phyloP scores from a whole-genome alignment of 768 basidiomycete species.

The Holtermanniella nyarrowii region DNA sequence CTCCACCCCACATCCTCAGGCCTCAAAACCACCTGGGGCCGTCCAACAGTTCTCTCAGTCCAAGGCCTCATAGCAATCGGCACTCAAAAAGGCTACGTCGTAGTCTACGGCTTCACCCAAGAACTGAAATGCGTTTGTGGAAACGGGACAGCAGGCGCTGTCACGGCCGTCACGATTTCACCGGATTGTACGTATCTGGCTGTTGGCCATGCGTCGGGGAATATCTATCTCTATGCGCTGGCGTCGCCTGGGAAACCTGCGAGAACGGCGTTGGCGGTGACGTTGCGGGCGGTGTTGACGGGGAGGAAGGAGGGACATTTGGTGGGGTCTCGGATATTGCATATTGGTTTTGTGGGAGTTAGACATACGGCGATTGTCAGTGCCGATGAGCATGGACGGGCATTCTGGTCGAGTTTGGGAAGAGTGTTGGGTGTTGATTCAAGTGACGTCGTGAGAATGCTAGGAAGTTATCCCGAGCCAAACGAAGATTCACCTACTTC shows the following conservation, averaged over 20 bases:
- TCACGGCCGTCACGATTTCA: conserved; percentile 82
- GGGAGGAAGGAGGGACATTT: conserved; percentile 74
- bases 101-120: conserved; percentile 86
- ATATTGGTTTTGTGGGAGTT: conserved; percentile 69
- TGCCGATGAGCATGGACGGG: conserved; percentile 79
- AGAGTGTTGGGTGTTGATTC: conserved; percentile 92
- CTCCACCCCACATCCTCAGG: conserved; percentile 3
- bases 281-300: conserved; percentile 45
- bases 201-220: conserved; percentile 71
- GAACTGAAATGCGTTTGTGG: conserved; percentile 70
- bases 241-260: conserved; percentile 57
- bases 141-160: conserved; percentile 55
- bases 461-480: conserved; percentile 76
- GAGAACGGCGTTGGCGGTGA: conserved; percentile 49
- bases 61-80: conserved; percentile 86
- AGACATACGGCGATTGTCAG: conserved; percentile 87
- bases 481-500: conserved; percentile 16
- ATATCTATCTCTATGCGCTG: conserved; percentile 78
- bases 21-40: conserved; percentile 42
- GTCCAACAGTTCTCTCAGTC: conserved; percentile 69
- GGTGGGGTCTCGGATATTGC: conserved; percentile 64
- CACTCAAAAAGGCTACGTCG: conserved; percentile 63
- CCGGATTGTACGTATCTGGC: conserved; percentile 89
- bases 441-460: conserved; percentile 80
- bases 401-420: conserved; percentile 89